Base-by-base conservation (phyloP, 2,329 filamentous ascomycete genomes). In the Blastomyces parvus region DNA sequence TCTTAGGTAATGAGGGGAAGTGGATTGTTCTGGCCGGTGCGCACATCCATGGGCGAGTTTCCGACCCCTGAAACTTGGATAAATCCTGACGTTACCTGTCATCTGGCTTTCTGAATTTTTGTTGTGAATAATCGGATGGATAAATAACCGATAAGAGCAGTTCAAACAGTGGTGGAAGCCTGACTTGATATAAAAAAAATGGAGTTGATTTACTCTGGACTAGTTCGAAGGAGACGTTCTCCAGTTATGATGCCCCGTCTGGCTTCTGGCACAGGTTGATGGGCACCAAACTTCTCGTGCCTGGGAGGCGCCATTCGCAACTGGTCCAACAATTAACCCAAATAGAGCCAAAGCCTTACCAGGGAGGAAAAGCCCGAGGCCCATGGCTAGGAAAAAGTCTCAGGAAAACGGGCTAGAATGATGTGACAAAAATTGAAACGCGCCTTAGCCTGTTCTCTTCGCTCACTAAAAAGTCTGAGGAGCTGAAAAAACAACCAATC, bases 341-440 rank as follows among this genome's bases (percentile, higher is more conserved):
- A 50, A 50, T 27, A 11, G 22, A 50, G 22, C 11, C 52, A 55
- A 55, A 19, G 4, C 52, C 30, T 33, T 30, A 30, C 17, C 3
- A 36, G 30, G 19, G 13, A 27, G 13, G 22, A 27, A 50, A 25
- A 27, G 25, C 19, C 17, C 19, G 7, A 38, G 6, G 9, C 9
- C 33, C 2, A 38, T 38, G 36, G 36, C 36, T 38, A 2, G n/a
- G 8, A 48, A 48, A 48, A 48, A 48, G n/a, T 11, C 8, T 22
- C 3, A 48, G 22, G 44, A n/a, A 48, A 48, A 48, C n/a, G 11
- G 50, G 27, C 25, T 27, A 19, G 25, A 30, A 53, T 53, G 30
- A 9, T 36, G 52, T 55, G 52, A 55, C 52, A 55, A 55, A 36
- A 55, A 36, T 55, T 55, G 52, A 55, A 55, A 36, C 52, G 19